Conservation (phyloP, 768 basidiomycete species). For the Termitomyces titanicus region DNA sequence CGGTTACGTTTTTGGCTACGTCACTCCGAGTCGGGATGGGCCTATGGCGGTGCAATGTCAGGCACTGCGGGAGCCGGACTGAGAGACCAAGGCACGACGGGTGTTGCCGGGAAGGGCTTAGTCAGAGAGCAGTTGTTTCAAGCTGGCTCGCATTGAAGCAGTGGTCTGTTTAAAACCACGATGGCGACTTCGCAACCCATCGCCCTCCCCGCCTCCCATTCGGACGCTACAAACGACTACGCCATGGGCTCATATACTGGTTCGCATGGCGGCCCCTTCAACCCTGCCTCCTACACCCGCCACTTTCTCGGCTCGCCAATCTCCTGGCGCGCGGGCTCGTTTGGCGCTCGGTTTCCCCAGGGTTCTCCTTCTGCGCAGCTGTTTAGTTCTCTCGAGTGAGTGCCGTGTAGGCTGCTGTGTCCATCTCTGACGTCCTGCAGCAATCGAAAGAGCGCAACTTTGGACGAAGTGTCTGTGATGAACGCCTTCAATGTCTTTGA, state of each 20-base stretch:
- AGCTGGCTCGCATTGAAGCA: not conserved
- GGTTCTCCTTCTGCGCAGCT: constrained; percentile 62
- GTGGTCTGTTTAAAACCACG: constrained; percentile 7
- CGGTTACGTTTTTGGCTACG: too few species aligned
- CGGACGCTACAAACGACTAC: constrained; percentile 22
- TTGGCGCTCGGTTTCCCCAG: constrained; percentile 58
- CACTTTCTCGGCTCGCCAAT: constrained; percentile 71
- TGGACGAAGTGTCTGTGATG: constrained; percentile 56
- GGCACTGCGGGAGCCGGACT: too few species aligned
- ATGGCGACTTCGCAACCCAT: constrained; percentile 39
- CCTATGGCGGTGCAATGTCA: too few species aligned
- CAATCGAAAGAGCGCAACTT: constrained; percentile 34
- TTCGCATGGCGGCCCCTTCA: constrained; percentile 47
- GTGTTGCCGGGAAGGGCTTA: too few species aligned
- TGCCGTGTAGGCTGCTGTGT: constrained; percentile 12
- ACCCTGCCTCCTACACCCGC: constrained; percentile 62
- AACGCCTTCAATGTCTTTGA: constrained; percentile 67
- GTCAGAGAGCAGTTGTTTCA: too few species aligned
- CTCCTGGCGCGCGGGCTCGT: constrained; percentile 68
- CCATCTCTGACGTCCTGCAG: constrained; percentile 7
- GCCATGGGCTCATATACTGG: constrained; percentile 48
- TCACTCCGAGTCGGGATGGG: too few species aligned
- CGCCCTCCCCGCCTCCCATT: constrained; percentile 33
- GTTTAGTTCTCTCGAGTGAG: constrained; percentile 64
- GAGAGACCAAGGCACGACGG: too few species aligned